phyloP scores from a whole-genome alignment of 768 basidiomycete species.

The Leccinum subtestaceum region DNA sequence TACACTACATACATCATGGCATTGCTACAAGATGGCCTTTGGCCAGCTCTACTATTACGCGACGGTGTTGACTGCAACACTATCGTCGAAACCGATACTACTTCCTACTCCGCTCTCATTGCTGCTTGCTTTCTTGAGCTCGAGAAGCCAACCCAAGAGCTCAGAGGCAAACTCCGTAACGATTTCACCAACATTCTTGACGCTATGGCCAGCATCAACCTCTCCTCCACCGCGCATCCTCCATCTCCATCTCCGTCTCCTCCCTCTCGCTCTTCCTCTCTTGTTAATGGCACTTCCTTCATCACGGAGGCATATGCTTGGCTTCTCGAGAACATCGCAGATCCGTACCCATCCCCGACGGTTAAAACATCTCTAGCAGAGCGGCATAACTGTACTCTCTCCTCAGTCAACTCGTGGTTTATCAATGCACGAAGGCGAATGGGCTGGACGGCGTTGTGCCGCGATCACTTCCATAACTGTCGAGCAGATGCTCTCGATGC shows the following conservation, averaged over 20 bases:
- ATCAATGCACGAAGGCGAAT: conserved; percentile 43
- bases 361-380: conserved; percentile 30
- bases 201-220: accelerated
- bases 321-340: conserved; percentile 44
- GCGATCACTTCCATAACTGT: conserved; percentile 20
- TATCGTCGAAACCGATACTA: too few relatives aligned
- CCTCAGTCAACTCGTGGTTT: conserved; percentile 47
- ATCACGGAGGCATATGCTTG: too few relatives aligned
- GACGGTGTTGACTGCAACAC: too few relatives aligned
- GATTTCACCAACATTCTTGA: too few relatives aligned
- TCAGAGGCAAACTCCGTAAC: neutral
- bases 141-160: too few relatives aligned
- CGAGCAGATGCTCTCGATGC: conserved; percentile 22
- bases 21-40: too few relatives aligned
- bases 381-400: conserved; percentile 19
- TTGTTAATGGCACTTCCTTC: too few relatives aligned
- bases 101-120: too few relatives aligned
- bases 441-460: conserved; percentile 46
- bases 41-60: too few relatives aligned
- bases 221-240: neutral
- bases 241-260: neutral
- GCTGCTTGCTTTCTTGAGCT: too few relatives aligned
- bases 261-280: too few relatives aligned
- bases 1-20: too few relatives aligned
- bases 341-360: conserved; percentile 46